Conservation (phyloP, 495 filamentous ascomycete species). For the Penicillium cosmopolitanum region DNA sequence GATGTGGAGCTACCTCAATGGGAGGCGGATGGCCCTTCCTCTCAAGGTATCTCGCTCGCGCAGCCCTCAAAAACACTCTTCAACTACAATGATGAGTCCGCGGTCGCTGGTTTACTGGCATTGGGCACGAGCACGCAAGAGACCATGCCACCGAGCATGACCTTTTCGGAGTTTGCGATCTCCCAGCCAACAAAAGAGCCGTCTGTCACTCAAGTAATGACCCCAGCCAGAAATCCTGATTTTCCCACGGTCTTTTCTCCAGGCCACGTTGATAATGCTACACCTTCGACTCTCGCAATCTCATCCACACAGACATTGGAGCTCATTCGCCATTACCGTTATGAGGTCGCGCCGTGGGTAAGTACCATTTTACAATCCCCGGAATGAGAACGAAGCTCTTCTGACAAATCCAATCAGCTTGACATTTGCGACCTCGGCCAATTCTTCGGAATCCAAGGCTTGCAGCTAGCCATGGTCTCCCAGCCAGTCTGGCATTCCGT, state of each 20-base stretch:
- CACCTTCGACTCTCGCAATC: background rate
- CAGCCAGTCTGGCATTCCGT: conserved; percentile 25
- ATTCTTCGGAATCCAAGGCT: conserved; percentile 33
- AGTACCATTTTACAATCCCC: background rate
- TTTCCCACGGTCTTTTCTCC: background rate
- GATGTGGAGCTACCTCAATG: conserved; percentile 7
- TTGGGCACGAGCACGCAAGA: conserved; percentile 28
- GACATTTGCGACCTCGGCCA: conserved; percentile 40
- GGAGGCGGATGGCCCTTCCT: conserved; percentile 3
- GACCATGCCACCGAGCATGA: conserved; percentile 6
- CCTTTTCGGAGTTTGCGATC: conserved; percentile 15
- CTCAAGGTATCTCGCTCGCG: background rate
- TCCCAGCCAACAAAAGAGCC: conserved; percentile 8
- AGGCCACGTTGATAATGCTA: background rate
- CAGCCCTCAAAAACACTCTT: conserved; percentile 5
- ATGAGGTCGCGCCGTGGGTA: conserved; percentile 43
- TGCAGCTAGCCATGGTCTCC: conserved; percentile 33
- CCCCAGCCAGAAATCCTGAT: background rate
- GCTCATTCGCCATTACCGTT: conserved; percentile 40
- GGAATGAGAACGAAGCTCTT: too few relatives aligned
- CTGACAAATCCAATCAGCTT: conserved; percentile 21
- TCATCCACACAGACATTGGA: conserved; percentile 27
- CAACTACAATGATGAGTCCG: conserved; percentile 38
- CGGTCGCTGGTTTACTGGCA: conserved; percentile 38
- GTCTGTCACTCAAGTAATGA: background rate